Evolutionary conservation across 2,329 filamentous ascomycete genomes (phyloP).

Genomic region (Bipolaris victoriae): DNA sequence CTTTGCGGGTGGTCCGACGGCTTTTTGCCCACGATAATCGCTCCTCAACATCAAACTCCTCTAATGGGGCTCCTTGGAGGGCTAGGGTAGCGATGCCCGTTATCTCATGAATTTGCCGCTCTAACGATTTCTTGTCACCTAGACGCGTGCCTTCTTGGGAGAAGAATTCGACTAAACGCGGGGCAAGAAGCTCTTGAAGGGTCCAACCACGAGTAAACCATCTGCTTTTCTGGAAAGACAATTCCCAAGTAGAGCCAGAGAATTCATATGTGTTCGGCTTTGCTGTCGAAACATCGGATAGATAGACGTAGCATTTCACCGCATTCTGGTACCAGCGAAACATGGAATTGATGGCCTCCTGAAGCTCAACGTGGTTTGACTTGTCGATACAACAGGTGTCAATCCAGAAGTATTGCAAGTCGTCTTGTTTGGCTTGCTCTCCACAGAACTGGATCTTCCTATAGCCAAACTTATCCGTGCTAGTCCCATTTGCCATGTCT

Average conservation of each 20-base stretch:
- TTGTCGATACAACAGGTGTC: slow-evolving; percentile 1
- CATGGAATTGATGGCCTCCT: slow-evolving; percentile 22
- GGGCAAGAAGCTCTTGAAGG: slow-evolving; percentile 27
- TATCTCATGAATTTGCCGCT: slow-evolving; percentile 12
- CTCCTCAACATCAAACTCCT: slow-evolving; percentile 18
- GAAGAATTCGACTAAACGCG: slow-evolving; percentile 18
- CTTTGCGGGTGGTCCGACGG: slow-evolving; percentile 28
- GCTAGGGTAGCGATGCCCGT: slow-evolving; percentile 17
- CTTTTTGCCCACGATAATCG: slow-evolving; percentile 26
- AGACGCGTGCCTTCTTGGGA: slow-evolving; percentile 13
- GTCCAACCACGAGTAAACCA: slow-evolving; percentile 2
- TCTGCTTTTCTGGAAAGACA: too few relatives aligned
- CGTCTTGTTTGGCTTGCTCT: slow-evolving; percentile 15
- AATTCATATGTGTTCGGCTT: background rate
- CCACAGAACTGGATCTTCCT: slow-evolving; percentile 25
- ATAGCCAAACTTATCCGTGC: slow-evolving; percentile 7
- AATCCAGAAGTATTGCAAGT: slow-evolving; percentile 6
- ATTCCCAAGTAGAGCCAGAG: too few relatives aligned
- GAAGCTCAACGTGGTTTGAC: background rate
- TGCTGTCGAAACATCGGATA: slow-evolving; percentile 14
- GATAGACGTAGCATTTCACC: slow-evolving; percentile 24
- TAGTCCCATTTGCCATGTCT: background rate
- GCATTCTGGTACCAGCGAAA: slow-evolving; percentile 26
- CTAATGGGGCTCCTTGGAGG: slow-evolving; percentile 3
- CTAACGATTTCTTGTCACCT: slow-evolving; percentile 13